A percentile compares a stretch with the other conserved stretches of the same genome.
phyloP scores from a whole-genome alignment of 371 early-diverging fungal genomes.

The Thermomucor indicae-seudaticae region DNA sequence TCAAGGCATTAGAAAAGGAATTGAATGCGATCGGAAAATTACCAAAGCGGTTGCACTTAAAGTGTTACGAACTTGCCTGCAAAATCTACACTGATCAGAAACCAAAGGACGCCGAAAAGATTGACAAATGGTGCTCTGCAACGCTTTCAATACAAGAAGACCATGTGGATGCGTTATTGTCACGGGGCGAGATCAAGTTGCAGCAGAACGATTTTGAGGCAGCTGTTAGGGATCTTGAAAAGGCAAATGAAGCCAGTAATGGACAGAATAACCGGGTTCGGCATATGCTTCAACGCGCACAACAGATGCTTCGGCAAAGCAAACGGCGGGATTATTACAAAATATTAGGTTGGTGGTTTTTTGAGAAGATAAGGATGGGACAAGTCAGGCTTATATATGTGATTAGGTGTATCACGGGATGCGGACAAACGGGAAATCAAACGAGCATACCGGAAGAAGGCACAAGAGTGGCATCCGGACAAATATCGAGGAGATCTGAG shows the following conservation, averaged over 20 bases:
- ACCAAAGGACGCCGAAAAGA: constrained; percentile 37
- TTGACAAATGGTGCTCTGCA: constrained; percentile 56
- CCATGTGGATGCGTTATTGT: constrained; percentile 65
- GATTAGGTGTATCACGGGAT: constrained; percentile 67
- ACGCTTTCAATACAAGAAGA: constrained; percentile 57
- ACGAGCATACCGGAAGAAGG: constrained; percentile 89
- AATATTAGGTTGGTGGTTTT: constrained; percentile 59
- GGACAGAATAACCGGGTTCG: constrained; percentile 56
- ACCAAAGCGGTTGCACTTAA: constrained; percentile 51
- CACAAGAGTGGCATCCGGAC: constrained; percentile 88
- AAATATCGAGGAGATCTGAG: constrained; percentile 79
- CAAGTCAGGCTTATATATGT: not conserved
- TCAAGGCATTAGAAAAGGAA: constrained; percentile 23
- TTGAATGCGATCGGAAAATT: constrained; percentile 29
- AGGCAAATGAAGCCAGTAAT: constrained; percentile 62
- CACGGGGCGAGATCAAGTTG: constrained; percentile 67
- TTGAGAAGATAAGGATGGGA: not conserved
- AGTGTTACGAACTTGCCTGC: constrained; percentile 59
- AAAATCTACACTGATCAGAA: constrained; percentile 54
- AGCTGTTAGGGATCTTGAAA: constrained; percentile 65
- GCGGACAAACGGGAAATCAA: constrained; percentile 84
- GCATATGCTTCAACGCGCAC: constrained; percentile 60
- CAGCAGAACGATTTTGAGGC: constrained; percentile 70
- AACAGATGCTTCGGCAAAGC: constrained; percentile 65
- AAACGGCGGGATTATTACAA: constrained; percentile 91